Percentiles rank a stretch among this genome's conserved stretches.
phyloP scores from a whole-genome alignment of 768 basidiomycete genomes.

The Arthromyces matolae region DNA sequence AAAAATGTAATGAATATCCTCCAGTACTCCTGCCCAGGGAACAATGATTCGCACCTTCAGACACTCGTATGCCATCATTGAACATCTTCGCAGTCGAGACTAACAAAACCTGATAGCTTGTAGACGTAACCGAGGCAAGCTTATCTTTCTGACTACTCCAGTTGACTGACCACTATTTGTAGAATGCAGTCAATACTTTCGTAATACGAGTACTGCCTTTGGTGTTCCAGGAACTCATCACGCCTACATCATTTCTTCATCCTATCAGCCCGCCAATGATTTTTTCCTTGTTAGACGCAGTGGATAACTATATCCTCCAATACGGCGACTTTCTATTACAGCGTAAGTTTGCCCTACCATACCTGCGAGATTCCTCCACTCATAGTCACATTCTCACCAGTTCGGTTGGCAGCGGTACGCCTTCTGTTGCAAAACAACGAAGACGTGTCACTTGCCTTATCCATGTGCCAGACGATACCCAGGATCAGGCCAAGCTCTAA shows the following conservation, averaged over 20 bases:
- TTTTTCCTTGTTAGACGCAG: conserved; percentile 13
- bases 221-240: conserved; percentile 11
- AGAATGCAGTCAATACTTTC: conserved; percentile 19
- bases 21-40: conserved; percentile 6
- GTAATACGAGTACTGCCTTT: conserved; percentile 16
- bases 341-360: conserved; percentile 11
- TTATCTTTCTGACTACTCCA: not conserved
- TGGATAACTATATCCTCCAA: conserved; percentile 9
- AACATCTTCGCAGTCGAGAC: not conserved
- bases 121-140: conserved; percentile 16
- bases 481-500: conserved; percentile 8
- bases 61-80: conserved; percentile 7
- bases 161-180: not conserved
- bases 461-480: conserved; percentile 14
- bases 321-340: conserved; percentile 16
- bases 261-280: conserved; percentile 15
- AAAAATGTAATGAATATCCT: conserved; percentile 16
- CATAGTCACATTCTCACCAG: conserved; percentile 3
- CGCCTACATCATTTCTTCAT: conserved; percentile 10
- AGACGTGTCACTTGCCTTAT: conserved; percentile 11
- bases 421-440: conserved; percentile 15
- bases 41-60: conserved; percentile 1
- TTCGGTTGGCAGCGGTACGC: conserved; percentile 16
- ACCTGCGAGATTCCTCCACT: too few species aligned
- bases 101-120: too few species aligned